A percentile compares a stretch with the other conserved stretches of the same genome.
phyloP scores from a whole-genome alignment of 2,329 filamentous ascomycete species.

The Colletotrichum ledebouriae region DNA sequence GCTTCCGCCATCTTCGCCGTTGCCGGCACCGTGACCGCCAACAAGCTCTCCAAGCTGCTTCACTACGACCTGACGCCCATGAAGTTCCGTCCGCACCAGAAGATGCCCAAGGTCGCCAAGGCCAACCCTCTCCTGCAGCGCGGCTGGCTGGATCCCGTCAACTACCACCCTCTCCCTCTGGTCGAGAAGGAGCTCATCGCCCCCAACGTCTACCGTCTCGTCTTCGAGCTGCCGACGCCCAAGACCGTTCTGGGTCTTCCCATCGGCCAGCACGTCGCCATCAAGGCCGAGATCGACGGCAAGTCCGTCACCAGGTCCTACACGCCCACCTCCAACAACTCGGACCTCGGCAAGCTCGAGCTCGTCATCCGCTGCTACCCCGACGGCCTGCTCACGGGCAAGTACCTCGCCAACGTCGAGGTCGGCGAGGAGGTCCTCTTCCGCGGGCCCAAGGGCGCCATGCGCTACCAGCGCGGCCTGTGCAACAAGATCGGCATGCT shows the following conservation, averaged over 20 bases:
- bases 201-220: constrained; percentile 60
- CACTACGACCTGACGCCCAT: constrained; percentile 51
- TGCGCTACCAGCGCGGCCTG: constrained; percentile 62
- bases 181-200: constrained; percentile 54
- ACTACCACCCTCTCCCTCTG: constrained; percentile 62
- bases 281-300: constrained; percentile 62
- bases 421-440: constrained; percentile 65
- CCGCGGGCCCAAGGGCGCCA: constrained; percentile 69
- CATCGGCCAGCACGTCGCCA: constrained; percentile 68
- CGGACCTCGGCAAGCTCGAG: constrained; percentile 62
- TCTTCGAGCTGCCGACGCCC: constrained; percentile 61
- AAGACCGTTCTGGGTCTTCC: constrained; percentile 65
- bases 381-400: constrained; percentile 62
- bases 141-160: constrained; percentile 64
- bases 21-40: constrained; percentile 49
- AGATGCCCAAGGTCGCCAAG: constrained; percentile 53
- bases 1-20: constrained; percentile 52
- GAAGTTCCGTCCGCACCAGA: constrained; percentile 55
- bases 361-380: constrained; percentile 66
- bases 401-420: constrained; percentile 61
- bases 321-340: constrained; percentile 66
- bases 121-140: constrained; percentile 55
- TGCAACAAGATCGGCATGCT: constrained; percentile 66
- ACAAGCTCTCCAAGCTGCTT: constrained; percentile 50
- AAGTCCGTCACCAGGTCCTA: constrained; percentile 65